These are phyloP conservation scores for Ganoderma leucocontextum DNA, from an alignment of 1,284 basidiomycete genomes.

Conservation along the genomic window DNA sequence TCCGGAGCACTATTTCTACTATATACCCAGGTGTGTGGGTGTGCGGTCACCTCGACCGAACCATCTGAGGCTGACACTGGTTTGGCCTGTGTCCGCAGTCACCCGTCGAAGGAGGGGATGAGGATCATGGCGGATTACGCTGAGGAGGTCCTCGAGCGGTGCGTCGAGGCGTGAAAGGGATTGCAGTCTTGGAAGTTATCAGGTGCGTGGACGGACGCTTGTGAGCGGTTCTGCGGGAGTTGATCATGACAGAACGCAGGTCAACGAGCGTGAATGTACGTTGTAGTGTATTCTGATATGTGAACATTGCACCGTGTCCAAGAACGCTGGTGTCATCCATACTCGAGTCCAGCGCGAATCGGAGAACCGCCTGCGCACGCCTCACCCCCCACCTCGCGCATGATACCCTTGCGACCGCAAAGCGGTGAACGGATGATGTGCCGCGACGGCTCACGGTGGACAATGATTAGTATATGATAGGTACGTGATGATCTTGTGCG, in stretches of 20 bases:
- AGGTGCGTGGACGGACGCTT: neutral
- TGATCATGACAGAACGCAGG: neutral
- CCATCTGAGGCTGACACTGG: neutral
- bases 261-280: neutral
- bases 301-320: neutral
- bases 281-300: neutral
- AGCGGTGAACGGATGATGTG: neutral
- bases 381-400: neutral
- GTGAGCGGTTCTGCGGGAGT: neutral
- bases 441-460: neutral
- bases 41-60: slow-evolving; percentile 34
- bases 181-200: neutral
- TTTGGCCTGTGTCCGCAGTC: slow-evolving; percentile 37
- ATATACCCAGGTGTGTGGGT: slow-evolving; percentile 50
- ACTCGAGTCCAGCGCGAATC: neutral
- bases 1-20: slow-evolving; percentile 59
- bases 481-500: neutral
- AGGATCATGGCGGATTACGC: slow-evolving; percentile 59
- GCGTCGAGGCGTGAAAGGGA: slow-evolving; percentile 14
- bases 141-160: slow-evolving; percentile 44
- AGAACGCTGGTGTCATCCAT: neutral
- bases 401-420: neutral
- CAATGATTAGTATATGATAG: neutral
- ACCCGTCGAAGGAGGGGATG: slow-evolving; percentile 52
- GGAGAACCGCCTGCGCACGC: neutral